Base-by-base conservation (phyloP, 2,329 filamentous ascomycete genomes). In the Hansfordia pulvinata region DNA sequence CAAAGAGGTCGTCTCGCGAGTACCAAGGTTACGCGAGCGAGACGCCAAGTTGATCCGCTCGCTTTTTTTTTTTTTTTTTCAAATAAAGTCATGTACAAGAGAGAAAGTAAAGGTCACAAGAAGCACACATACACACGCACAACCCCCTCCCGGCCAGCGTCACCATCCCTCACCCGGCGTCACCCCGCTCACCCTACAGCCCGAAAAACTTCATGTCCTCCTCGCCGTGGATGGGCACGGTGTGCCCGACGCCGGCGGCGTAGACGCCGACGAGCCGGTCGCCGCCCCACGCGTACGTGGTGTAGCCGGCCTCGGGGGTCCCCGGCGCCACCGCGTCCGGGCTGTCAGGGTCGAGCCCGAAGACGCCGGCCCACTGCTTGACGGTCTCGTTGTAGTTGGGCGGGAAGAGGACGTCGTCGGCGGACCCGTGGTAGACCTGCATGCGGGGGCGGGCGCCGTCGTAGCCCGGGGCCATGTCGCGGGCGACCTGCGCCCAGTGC, bases 401-500 rank as follows among this genome's bases (percentile, higher is more conserved):
- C n/a, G 43, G 40, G 6, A 37, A 34, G 6, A 53, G 39, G 1
- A 38, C 43, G 27, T 34, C 41, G 29, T 54, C 51, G 5, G 36
- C 34, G 10, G 37, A 40, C n/a, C 51, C 51, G 36, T 52, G 50
- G 38, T 48, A 33, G 27, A 46, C 39, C 23, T 37, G 32, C 46
- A 52, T 48, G 19, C 42, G 37, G 13, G 50, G 48, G 11, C 40
- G 34, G 5, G 33, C 29, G 4, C 50, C 49, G 13, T 25, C 38
- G 27, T 50, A 53, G 1, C 44, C 43, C 2, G 48, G 40, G 32
- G 50, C 50, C 20, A 58, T 56, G 29, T 47, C 47, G 15, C 49
- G 43, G 9, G 58, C 63, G 14, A 56, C 47, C 32, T 55, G 49
- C 8, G 58, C 58, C 64, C 65, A 70, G 28, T 60, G 48, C 33